Evolutionary conservation across 257 asterid species (phyloP), one percentile per base, ranked within the genome.

Genomic region (Thymus mandschuricus): DNA sequence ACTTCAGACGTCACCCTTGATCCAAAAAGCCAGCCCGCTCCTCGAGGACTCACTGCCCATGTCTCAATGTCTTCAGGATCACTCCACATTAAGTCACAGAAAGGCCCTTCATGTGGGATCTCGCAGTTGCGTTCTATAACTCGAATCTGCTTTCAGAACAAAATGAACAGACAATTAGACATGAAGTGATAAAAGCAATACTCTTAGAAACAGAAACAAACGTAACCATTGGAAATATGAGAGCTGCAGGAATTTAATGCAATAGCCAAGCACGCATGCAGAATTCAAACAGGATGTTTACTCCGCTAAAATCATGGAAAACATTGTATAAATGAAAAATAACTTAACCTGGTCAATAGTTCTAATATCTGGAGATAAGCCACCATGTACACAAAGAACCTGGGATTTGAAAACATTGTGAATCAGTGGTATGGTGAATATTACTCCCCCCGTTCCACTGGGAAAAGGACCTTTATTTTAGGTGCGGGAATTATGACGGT

Each of bases 81-180:
- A 87, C 99, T 95, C 99, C 99, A 95, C 99, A 95, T 95, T 50
- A 95, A 90, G 85, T 95, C 99, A 73, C 99, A 95, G 84, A 95
- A 92, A 46, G 99, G 98, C 71, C 99, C 99, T 84, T 95, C 99
- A 80, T 95, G 98, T 52, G 99, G 99, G 68, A 95, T 95, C 74
- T 95, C 99, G 66, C 99, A 89, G 81, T 89, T 92, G 67, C 98
- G 79, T 44, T 92, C 99, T 60, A 95, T 86, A 55, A 95, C 91
- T 76, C 99, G 87, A 79, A 95, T 95, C 99, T 95, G 86, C 40
- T 35, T 35, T 35, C 40, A 35, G 40, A 35, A 35, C 40, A 35
- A 35, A 35, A 35, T 35, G 40, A 35, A 35, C 40, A 35, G 5
- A 35, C 40, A 3, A 3, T 35, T 35, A 35, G 86, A 77, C 56